A percentile compares a stretch with the other conserved stretches of the same genome.
These are phyloP conservation scores for Phytopythium helicoides DNA, from an alignment of 352 stramenopile species.

Conservation along the genomic window DNA sequence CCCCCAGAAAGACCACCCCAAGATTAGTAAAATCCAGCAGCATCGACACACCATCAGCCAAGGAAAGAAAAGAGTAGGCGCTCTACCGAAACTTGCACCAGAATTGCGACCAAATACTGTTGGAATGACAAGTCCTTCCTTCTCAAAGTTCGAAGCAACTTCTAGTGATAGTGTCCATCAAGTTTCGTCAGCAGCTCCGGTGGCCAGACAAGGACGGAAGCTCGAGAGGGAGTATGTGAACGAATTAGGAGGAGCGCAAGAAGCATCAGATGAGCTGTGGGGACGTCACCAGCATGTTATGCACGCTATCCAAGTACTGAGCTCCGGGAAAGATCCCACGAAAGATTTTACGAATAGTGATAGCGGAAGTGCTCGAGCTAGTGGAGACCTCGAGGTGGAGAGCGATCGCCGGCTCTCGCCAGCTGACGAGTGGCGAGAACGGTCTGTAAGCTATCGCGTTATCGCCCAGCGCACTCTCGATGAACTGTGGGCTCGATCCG, in stretches of 20 bases:
- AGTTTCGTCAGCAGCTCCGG: background rate
- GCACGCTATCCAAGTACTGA: slow-evolving; percentile 36
- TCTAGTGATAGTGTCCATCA: background rate
- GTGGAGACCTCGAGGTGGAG: slow-evolving; percentile 25
- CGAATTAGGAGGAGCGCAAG: background rate
- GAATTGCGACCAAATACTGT: background rate
- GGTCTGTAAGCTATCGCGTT: slow-evolving; percentile 41
- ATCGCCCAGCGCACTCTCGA: slow-evolving; percentile 30
- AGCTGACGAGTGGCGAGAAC: slow-evolving; percentile 43
- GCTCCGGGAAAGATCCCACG: slow-evolving; percentile 2
- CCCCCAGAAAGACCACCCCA: background rate
- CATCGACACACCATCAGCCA: background rate
- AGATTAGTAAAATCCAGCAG: background rate
- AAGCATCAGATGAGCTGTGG: slow-evolving; percentile 19
- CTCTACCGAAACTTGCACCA: background rate
- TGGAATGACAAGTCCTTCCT: background rate
- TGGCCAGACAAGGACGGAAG: background rate
- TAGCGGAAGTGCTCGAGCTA: slow-evolving; percentile 3
- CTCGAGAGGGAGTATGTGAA: background rate
- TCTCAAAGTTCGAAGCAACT: background rate
- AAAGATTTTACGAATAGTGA: background rate
- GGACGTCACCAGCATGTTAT: slow-evolving; percentile 44
- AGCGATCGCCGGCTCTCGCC: slow-evolving; percentile 15
- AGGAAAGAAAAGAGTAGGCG: background rate
- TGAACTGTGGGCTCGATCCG: slow-evolving; percentile 19